These are phyloP conservation scores for Penicillium sp. DNA, from an alignment of 2,329 filamentous ascomycete species.

Conservation along the genomic window DNA sequence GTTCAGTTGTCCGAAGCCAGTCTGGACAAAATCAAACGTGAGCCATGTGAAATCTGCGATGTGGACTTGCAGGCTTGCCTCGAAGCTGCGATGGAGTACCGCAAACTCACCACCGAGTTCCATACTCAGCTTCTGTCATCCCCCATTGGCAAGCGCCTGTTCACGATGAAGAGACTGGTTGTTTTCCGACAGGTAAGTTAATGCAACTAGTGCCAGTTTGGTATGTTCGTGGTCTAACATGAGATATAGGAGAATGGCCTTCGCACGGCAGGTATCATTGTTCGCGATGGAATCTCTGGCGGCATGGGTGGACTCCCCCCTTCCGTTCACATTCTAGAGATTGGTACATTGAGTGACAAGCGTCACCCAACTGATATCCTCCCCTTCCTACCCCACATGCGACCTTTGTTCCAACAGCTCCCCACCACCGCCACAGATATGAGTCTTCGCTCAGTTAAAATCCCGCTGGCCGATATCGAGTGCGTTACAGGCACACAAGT, in stretches of 20 bases:
- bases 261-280: conserved; percentile 76
- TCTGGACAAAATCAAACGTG: conserved; percentile 83
- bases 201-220: neutral
- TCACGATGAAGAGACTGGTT: conserved; percentile 72
- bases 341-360: conserved; percentile 67
- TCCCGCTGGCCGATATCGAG: conserved; percentile 78
- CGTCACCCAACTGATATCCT: conserved; percentile 82
- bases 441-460: conserved; percentile 65
- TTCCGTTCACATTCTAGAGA: conserved; percentile 75
- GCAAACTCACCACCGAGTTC: conserved; percentile 75
- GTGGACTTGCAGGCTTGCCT: conserved; percentile 78
- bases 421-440: conserved; percentile 69
- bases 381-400: conserved; percentile 75
- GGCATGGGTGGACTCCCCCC: conserved; percentile 66
- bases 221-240: conserved; percentile 19
- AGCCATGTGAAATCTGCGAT: conserved; percentile 80
- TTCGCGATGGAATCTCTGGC: conserved; percentile 71
- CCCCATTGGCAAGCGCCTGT: conserved; percentile 79
- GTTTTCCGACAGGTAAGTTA: conserved; percentile 68
- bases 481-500: conserved; percentile 73
- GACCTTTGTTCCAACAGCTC: conserved; percentile 66
- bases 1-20: conserved; percentile 91
- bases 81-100: conserved; percentile 76
- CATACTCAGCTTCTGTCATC: conserved; percentile 76
- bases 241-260: conserved; percentile 64